Evolutionary conservation across 2,329 filamentous ascomycete genomes (phyloP).

Genomic region (Hymenoscyphus linearis): DNA sequence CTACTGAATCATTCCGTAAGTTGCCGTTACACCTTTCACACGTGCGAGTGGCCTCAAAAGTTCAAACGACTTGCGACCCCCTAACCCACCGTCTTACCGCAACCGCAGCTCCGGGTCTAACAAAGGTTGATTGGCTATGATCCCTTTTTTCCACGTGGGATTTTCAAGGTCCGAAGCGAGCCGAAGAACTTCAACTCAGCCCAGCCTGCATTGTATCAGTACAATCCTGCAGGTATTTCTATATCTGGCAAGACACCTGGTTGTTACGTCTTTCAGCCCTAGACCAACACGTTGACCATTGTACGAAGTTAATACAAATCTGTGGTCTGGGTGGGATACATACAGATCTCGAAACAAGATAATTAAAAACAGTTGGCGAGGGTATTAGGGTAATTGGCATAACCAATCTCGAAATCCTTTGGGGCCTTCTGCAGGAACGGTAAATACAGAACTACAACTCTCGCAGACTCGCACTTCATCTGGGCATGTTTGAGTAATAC

Average conservation of each 20-base stretch:
- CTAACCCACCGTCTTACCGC: background rate
- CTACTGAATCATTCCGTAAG: background rate
- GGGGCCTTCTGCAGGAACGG: background rate
- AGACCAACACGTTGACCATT: background rate
- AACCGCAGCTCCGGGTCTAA: background rate
- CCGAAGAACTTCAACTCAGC: background rate
- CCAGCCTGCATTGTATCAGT: background rate
- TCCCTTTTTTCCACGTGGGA: slow-evolving; percentile 1
- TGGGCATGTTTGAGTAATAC: background rate
- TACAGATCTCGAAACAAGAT: background rate
- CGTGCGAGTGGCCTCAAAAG: background rate
- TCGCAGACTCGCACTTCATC: background rate
- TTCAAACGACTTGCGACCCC: background rate
- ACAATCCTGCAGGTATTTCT: background rate
- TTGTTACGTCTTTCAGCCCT: background rate
- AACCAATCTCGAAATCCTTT: background rate
- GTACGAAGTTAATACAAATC: background rate
- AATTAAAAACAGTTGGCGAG: background rate
- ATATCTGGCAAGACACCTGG: background rate
- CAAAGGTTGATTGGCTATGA: background rate
- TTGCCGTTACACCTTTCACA: background rate
- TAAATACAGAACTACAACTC: background rate
- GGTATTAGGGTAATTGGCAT: too few relatives aligned
- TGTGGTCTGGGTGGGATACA: background rate
- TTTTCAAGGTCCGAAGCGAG: background rate